Percentiles rank a stretch among this genome's conserved stretches.
Evolutionary conservation across 345 rosid genomes (phyloP).

Genomic region (Eucalyptus tenuipes): DNA sequence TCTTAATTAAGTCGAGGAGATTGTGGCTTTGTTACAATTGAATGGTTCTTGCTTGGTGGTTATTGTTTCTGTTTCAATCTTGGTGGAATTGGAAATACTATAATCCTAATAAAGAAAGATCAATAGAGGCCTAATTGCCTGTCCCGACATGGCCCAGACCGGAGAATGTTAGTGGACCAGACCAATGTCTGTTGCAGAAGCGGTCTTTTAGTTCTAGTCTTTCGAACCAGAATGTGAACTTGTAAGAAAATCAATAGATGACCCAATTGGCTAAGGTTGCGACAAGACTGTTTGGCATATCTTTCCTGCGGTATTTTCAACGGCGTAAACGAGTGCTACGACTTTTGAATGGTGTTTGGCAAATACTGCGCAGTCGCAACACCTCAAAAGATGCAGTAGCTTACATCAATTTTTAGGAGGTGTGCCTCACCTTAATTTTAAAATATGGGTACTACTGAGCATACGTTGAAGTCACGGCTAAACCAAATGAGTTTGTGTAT

Average conservation of each 20-base stretch:
- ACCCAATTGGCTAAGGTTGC: neutral
- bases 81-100: neutral
- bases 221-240: no score
- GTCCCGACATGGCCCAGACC: neutral
- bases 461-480: neutral
- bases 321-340: fast-evolving
- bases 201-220: neutral
- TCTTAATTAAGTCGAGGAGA: neutral
- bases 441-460: neutral
- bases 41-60: neutral
- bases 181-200: neutral
- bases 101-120: neutral
- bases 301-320: neutral
- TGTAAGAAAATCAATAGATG: no score
- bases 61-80: neutral
- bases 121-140: neutral
- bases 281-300: neutral
- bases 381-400: neutral
- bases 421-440: neutral
- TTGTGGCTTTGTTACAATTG: neutral
- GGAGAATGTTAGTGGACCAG: neutral
- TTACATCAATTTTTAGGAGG: neutral
- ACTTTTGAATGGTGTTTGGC: neutral
- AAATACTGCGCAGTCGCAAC: neutral
- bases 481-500: neutral